phyloP scores from a whole-genome alignment of 2,329 filamentous ascomycete genomes.

The Hypomyces perniciosus region DNA sequence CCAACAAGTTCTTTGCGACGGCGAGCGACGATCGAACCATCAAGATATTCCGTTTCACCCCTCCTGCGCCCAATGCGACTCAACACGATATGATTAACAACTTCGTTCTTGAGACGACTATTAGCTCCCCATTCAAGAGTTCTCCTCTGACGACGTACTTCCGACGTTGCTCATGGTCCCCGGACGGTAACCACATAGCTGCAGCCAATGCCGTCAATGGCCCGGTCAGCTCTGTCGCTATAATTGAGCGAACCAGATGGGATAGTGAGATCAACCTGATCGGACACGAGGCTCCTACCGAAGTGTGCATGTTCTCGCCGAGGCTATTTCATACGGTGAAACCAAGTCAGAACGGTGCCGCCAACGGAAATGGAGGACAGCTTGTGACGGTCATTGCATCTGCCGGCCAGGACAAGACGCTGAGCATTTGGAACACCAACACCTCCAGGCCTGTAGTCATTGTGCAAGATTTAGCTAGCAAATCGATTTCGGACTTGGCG shows the following conservation, averaged over 20 bases:
- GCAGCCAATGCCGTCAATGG: slow-evolving; percentile 96
- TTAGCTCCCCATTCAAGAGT: slow-evolving; percentile 77
- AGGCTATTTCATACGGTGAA: slow-evolving; percentile 74
- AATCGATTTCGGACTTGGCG: slow-evolving; percentile 88
- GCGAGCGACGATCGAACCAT: slow-evolving; percentile 95
- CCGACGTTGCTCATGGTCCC: slow-evolving; percentile 92
- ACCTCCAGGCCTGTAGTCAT: slow-evolving; percentile 88
- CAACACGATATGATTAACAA: slow-evolving; percentile 96
- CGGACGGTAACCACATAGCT: slow-evolving; percentile 93
- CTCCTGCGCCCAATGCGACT: slow-evolving; percentile 83
- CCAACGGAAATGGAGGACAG: slow-evolving; percentile 37
- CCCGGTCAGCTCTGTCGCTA: slow-evolving; percentile 92
- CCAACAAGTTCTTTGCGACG: slow-evolving; percentile 98
- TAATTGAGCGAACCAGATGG: slow-evolving; percentile 88
- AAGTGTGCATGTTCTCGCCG: slow-evolving; percentile 96
- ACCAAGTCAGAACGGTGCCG: slow-evolving; percentile 47
- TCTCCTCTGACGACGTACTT: slow-evolving; percentile 97
- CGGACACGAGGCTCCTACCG: slow-evolving; percentile 91
- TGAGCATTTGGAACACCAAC: slow-evolving; percentile 97
- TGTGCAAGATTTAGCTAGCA: slow-evolving; percentile 78
- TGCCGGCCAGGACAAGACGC: slow-evolving; percentile 90
- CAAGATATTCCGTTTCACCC: slow-evolving; percentile 92
- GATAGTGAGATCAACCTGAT: slow-evolving; percentile 96
- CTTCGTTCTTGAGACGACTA: slow-evolving; percentile 90
- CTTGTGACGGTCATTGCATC: slow-evolving; percentile 92